Conservation (phyloP, 306 rosid species). For the Gastrolobium villosum region DNA sequence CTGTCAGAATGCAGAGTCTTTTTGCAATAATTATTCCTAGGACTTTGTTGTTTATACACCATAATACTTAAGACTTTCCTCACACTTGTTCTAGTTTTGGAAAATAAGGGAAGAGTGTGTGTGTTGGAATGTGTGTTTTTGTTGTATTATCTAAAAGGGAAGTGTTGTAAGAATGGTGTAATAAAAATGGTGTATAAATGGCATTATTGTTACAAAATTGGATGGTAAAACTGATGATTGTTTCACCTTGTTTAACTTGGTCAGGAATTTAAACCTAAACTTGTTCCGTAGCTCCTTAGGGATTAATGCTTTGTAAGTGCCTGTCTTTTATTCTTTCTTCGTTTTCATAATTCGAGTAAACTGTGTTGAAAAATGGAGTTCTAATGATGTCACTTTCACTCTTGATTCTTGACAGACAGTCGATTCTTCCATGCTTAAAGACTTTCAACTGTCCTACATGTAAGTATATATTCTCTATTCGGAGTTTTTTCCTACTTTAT, state of each 20-base stretch:
- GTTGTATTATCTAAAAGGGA: slow-evolving; percentile 13
- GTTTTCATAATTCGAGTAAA: slow-evolving; percentile 17
- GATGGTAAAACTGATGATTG: slow-evolving; percentile 42
- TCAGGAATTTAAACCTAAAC: slow-evolving; percentile 82
- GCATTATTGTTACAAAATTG: slow-evolving; percentile 1
- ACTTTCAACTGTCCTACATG: slow-evolving; percentile 72
- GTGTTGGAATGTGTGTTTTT: background rate
- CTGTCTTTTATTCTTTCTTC: slow-evolving; percentile 36
- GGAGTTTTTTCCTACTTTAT: slow-evolving; percentile 24
- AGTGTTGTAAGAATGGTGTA: background rate
- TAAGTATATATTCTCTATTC: slow-evolving; percentile 53
- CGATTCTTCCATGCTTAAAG: slow-evolving; percentile 68
- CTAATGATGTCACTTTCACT: slow-evolving; percentile 24
- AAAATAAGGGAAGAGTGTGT: slow-evolving; percentile 4
- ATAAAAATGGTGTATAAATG: slow-evolving; percentile 17
- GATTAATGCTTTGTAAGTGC: slow-evolving; percentile 63
- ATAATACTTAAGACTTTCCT: slow-evolving; percentile 13
- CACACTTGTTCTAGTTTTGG: slow-evolving; percentile 12
- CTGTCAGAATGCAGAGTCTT: slow-evolving; percentile 54
- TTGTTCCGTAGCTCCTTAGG: slow-evolving; percentile 71
- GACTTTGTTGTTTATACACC: slow-evolving; percentile 4
- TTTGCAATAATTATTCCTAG: slow-evolving; percentile 41
- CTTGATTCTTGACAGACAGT: slow-evolving; percentile 55
- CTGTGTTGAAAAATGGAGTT: slow-evolving; percentile 26
- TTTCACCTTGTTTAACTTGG: slow-evolving; percentile 38